These are phyloP conservation scores for Lojkania enalia DNA, from an alignment of 2,329 filamentous ascomycete species.

Conservation along the genomic window DNA sequence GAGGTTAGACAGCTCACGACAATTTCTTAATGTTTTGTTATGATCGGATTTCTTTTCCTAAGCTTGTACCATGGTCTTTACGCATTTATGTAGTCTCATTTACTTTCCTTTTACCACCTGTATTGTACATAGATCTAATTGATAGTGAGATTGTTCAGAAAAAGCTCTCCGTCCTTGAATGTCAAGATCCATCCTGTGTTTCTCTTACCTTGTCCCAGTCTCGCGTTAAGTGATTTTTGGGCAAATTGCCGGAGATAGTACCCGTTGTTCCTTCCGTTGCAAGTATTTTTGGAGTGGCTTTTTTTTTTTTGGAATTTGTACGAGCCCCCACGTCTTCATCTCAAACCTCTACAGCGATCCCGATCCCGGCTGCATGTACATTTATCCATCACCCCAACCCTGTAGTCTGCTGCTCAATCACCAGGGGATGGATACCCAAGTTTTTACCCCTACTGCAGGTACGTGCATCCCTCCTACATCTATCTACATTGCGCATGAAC, in stretches of 20 bases:
- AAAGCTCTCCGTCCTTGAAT: not conserved
- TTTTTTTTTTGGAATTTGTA: not conserved
- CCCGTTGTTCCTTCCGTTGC: too few relatives aligned
- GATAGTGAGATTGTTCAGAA: not conserved
- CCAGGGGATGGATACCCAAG: not conserved
- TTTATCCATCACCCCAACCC: not conserved
- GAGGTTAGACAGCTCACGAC: conserved; percentile 11
- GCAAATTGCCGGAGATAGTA: too few relatives aligned
- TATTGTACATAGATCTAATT: conserved; percentile 9
- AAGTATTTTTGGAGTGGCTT: too few relatives aligned
- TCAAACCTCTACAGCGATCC: not conserved
- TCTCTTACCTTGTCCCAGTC: too few relatives aligned
- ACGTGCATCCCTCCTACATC: conserved; percentile 2
- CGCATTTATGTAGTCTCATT: too few relatives aligned
- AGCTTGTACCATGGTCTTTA: too few relatives aligned
- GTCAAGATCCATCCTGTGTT: not conserved
- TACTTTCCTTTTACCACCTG: not conserved
- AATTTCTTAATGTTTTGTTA: too few relatives aligned
- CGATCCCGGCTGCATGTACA: conserved; percentile 1
- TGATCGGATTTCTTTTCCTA: too few relatives aligned
- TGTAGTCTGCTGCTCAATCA: not conserved
- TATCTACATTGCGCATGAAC: not conserved
- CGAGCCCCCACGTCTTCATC: conserved; percentile 15
- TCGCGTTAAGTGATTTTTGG: too few relatives aligned
- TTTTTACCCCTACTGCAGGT: conserved; percentile 17